Conservation (phyloP, 768 basidiomycete species). For the Termitomyces heimii region DNA sequence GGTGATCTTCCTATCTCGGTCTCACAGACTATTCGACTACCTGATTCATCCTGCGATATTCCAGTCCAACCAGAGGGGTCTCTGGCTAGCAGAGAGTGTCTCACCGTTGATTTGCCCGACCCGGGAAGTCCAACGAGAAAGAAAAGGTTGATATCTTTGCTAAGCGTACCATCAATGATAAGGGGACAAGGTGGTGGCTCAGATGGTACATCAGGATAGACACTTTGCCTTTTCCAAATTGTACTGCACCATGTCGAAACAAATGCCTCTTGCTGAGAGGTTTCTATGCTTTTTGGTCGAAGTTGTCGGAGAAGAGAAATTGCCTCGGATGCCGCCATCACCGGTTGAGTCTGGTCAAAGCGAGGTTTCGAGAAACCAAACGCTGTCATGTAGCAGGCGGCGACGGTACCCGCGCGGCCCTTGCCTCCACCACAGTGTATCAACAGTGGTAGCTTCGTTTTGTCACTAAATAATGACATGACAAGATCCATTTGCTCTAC, state of each 20-base stretch:
- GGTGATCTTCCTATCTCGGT: constrained; percentile 36
- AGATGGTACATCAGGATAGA: constrained; percentile 42
- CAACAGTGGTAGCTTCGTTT: constrained; percentile 40
- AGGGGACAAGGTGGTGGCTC: constrained; percentile 45
- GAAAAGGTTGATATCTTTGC: constrained; percentile 34
- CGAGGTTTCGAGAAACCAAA: constrained; percentile 45
- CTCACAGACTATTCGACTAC: constrained; percentile 45
- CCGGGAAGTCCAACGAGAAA: constrained; percentile 59
- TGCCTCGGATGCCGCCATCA: constrained; percentile 42
- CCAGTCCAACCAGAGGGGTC: constrained; percentile 35
- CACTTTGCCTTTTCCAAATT: constrained; percentile 51
- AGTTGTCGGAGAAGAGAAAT: constrained; percentile 40
- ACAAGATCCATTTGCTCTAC: constrained; percentile 58
- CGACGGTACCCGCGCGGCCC: constrained; percentile 56
- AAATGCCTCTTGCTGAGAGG: constrained; percentile 48
- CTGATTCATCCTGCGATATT: constrained; percentile 53
- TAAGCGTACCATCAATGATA: constrained; percentile 35
- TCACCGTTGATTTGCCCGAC: constrained; percentile 55
- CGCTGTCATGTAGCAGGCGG: constrained; percentile 54
- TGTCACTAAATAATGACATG: constrained; percentile 38
- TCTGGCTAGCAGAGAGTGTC: constrained; percentile 39
- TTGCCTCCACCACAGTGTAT: constrained; percentile 62
- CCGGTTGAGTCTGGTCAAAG: constrained; percentile 36
- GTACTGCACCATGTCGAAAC: constrained; percentile 52
- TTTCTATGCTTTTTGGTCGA: constrained; percentile 55